phyloP scores from a whole-genome alignment of 2,329 filamentous ascomycete species.

The Emmonsiellopsis sp. region DNA sequence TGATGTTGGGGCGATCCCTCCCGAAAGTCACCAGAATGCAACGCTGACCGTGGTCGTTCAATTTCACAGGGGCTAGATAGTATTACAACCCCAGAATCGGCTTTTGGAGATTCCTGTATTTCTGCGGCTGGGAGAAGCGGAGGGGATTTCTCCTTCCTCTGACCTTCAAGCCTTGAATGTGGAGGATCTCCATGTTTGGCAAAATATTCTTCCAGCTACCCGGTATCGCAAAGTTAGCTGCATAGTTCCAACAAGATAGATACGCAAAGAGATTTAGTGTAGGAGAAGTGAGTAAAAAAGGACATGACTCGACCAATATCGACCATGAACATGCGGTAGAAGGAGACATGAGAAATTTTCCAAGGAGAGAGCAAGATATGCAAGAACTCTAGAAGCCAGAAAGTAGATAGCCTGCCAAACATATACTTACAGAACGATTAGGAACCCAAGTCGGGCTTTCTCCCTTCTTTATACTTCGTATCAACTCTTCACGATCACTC shows the following conservation, averaged over 20 bases:
- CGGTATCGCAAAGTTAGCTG: not conserved
- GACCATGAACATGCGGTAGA: not conserved
- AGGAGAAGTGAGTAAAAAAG: not conserved
- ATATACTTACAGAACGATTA: slow-evolving; percentile 47
- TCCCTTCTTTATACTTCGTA: slow-evolving; percentile 71
- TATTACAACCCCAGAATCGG: slow-evolving; percentile 28
- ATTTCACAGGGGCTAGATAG: slow-evolving; percentile 55
- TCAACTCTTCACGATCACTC: slow-evolving; percentile 64
- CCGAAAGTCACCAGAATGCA: slow-evolving; percentile 55
- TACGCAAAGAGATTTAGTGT: not conserved
- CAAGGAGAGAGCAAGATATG: too few relatives aligned
- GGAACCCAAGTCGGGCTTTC: slow-evolving; percentile 68
- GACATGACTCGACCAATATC: not conserved
- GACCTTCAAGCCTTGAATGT: slow-evolving; percentile 24
- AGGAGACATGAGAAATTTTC: too few relatives aligned
- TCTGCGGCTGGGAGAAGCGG: slow-evolving; percentile 39
- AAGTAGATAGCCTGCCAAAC: too few relatives aligned
- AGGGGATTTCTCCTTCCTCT: slow-evolving; percentile 11
- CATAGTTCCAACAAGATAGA: not conserved
- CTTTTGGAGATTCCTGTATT: slow-evolving; percentile 28
- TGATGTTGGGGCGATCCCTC: slow-evolving; percentile 29
- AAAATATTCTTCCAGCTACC: slow-evolving; percentile 31
- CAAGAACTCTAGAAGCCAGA: too few relatives aligned
- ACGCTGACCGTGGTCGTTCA: slow-evolving; percentile 68
- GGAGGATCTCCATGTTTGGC: slow-evolving; percentile 29